Conservation (phyloP, 2,329 filamentous ascomycete species). For the Scytalidium sp. region DNA sequence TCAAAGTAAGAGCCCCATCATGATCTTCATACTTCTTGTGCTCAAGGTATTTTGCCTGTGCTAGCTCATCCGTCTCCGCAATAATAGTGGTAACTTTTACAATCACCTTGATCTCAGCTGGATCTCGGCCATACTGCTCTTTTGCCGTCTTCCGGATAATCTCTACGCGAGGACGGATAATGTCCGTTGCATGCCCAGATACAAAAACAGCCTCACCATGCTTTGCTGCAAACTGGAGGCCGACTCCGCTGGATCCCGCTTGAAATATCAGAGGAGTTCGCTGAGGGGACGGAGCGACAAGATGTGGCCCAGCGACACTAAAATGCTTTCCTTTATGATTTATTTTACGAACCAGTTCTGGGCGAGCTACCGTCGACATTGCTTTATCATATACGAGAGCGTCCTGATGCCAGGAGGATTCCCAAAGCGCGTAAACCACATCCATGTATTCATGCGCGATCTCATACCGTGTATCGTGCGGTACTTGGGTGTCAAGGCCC, state of each 20-base stretch:
- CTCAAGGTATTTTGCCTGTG: conserved; percentile 2
- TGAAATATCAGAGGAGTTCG: conserved; percentile 65
- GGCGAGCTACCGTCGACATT: neutral
- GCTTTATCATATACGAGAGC: neutral
- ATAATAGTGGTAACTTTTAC: conserved; percentile 8
- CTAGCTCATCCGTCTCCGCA: neutral
- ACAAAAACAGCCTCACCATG: conserved; percentile 70
- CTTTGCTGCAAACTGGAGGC: conserved; percentile 62
- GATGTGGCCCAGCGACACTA: conserved; percentile 59
- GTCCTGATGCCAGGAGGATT: conserved; percentile 22
- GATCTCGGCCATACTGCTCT: conserved; percentile 49
- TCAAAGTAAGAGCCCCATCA: neutral
- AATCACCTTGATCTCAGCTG: conserved; percentile 50
- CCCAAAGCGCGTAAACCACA: conserved; percentile 23
- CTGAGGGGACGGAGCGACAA: conserved; percentile 62
- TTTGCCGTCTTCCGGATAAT: conserved; percentile 41
- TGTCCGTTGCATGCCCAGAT: conserved; percentile 56
- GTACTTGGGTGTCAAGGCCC: conserved; percentile 49
- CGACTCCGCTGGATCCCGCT: conserved; percentile 62
- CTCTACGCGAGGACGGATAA: conserved; percentile 56
- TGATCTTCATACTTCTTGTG: neutral
- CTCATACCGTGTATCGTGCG: conserved; percentile 63
- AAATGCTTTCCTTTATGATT: conserved; percentile 62
- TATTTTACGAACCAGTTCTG: conserved; percentile 38
- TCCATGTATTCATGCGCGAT: conserved; percentile 59